Percentiles rank a stretch among this genome's conserved stretches.
phyloP scores from a whole-genome alignment of 2,329 filamentous ascomycete species.

The Capronia coronata region DNA sequence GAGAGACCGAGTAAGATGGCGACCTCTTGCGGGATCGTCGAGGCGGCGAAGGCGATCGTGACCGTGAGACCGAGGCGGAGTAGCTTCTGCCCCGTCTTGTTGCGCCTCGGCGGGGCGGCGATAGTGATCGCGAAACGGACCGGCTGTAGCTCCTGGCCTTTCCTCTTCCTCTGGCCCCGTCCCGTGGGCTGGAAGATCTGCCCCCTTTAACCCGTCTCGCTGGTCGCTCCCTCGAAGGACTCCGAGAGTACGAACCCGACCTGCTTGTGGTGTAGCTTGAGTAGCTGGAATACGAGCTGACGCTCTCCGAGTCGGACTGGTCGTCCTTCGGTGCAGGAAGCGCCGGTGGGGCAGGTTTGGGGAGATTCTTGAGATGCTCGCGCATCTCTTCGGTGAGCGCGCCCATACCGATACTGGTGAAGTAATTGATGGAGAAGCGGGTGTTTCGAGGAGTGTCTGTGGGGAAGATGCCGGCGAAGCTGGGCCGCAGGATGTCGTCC shows the following conservation, averaged over 20 bases:
- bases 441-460: conserved; percentile 82
- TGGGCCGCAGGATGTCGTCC: conserved; percentile 71
- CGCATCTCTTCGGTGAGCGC: conserved; percentile 91
- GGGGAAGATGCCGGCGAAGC: conserved; percentile 81
- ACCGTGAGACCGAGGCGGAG: conserved; percentile 20
- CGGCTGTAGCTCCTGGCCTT: conserved; percentile 18
- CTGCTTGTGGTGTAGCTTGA: conserved; percentile 56
- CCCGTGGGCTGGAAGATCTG: conserved; percentile 28
- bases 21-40: conserved; percentile 22
- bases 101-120: conserved; percentile 24
- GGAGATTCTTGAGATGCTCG: conserved; percentile 80
- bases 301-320: conserved; percentile 58
- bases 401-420: conserved; percentile 96
- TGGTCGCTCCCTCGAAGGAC: conserved; percentile 22
- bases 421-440: conserved; percentile 98
- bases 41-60: conserved; percentile 26
- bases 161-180: conserved; percentile 21
- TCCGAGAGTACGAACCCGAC: conserved; percentile 25
- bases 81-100: conserved; percentile 19
- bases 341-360: conserved; percentile 71
- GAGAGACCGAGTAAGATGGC: conserved; percentile 23
- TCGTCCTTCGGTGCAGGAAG: conserved; percentile 47
- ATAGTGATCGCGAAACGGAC: conserved; percentile 28
- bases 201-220: conserved; percentile 29
- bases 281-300: conserved; percentile 64